Conservation (phyloP, 2,329 filamentous ascomycete genomes). For the Colletotrichum gloeosporioides region DNA sequence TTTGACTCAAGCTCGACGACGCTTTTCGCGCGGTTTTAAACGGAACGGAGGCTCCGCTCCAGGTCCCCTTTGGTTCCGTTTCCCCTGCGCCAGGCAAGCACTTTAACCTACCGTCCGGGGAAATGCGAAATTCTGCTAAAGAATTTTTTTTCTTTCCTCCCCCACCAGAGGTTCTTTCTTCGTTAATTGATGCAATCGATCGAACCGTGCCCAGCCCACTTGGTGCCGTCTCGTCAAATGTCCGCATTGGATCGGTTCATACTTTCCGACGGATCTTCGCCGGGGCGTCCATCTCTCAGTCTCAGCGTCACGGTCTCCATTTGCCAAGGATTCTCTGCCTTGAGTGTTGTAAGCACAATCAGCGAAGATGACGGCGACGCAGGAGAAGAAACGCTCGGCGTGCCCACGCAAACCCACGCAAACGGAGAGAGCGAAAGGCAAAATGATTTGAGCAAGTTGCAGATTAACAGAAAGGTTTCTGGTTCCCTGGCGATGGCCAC, state of each 20-base stretch:
- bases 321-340: not conserved
- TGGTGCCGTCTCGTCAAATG: not conserved
- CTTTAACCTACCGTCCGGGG: not conserved
- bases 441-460: not conserved
- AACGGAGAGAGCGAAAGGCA: not conserved
- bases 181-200: not conserved
- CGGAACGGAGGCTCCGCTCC: slow-evolving; percentile 3
- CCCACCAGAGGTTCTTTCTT: not conserved
- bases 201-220: not conserved
- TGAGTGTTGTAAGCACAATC: not conserved
- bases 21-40: not conserved
- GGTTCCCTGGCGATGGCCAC: not conserved
- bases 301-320: not conserved
- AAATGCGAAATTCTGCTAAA: not conserved
- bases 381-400: not conserved
- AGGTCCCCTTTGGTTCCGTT: not conserved
- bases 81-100: not conserved
- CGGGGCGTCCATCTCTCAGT: not conserved
- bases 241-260: not conserved
- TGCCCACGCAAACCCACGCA: not conserved
- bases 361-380: not conserved
- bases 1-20: not conserved
- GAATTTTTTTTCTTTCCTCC: not conserved
- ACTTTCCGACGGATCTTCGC: not conserved
- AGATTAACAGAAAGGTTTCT: not conserved